Evolutionary conservation across 441 rosid species (phyloP).

Genomic region (Gossypium trilobum): DNA sequence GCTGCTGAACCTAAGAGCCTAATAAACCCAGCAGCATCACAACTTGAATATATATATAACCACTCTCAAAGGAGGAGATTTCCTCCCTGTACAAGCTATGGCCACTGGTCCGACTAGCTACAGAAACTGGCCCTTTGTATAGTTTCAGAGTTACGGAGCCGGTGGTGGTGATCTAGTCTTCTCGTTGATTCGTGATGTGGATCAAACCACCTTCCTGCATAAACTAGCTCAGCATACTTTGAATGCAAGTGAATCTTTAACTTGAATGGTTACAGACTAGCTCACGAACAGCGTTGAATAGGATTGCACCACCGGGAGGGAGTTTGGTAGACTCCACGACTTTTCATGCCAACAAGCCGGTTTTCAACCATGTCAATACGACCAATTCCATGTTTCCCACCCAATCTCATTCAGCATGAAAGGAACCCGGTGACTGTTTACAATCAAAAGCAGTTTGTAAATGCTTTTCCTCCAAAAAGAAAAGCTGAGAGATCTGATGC

Average conservation of each 20-base stretch:
- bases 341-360: conserved; percentile 86
- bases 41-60: conserved; percentile 69
- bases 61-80: conserved; percentile 74
- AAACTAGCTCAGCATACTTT: conserved; percentile 79
- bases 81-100: conserved; percentile 72
- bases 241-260: conserved; percentile 58
- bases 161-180: conserved; percentile 48
- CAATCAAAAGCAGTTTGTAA: no score
- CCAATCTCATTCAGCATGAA: conserved; percentile 11
- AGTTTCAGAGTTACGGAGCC: conserved; percentile 65
- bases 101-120: conserved; percentile 54
- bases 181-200: conserved; percentile 68
- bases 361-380: conserved; percentile 92
- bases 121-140: conserved; percentile 62
- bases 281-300: conserved; percentile 57
- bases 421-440: no score
- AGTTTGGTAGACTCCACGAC: conserved; percentile 81
- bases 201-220: conserved; percentile 90
- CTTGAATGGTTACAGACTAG: conserved; percentile 69
- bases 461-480: no score
- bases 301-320: conserved; percentile 82
- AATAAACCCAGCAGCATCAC: conserved; percentile 82
- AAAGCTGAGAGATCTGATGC: no score
- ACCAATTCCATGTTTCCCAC: conserved; percentile 75
- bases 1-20: conserved; percentile 18